phyloP scores from a whole-genome alignment of 2,329 filamentous ascomycete genomes.

The Ceratocystis variospora region DNA sequence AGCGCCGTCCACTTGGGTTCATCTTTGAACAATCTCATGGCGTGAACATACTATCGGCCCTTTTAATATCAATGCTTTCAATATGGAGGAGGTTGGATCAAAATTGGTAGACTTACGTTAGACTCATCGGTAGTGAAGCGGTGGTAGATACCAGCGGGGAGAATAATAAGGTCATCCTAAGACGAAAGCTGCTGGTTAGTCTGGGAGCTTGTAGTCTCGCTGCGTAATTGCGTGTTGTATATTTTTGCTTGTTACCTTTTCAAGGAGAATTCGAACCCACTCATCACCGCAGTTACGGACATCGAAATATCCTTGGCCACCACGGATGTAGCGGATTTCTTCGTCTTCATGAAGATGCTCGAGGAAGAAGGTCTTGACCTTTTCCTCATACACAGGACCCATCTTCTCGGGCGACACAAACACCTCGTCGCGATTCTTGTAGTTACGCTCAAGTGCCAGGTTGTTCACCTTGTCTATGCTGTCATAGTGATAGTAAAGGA shows the following conservation, averaged over 20 bases:
- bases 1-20: slow-evolving; percentile 97
- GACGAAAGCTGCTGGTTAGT: not conserved
- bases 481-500: slow-evolving; percentile 60
- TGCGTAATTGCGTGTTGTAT: no score
- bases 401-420: slow-evolving; percentile 74
- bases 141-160: slow-evolving; percentile 93
- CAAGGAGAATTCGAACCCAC: slow-evolving; percentile 76
- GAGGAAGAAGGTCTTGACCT: slow-evolving; percentile 84
- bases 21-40: slow-evolving; percentile 94
- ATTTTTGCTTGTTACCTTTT: slow-evolving; percentile 43
- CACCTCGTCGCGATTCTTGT: slow-evolving; percentile 92
- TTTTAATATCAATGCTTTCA: not conserved
- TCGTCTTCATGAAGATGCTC: slow-evolving; percentile 98
- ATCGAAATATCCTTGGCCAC: slow-evolving; percentile 84
- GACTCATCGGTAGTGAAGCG: slow-evolving; percentile 87
- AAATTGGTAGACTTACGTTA: slow-evolving; percentile 52
- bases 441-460: slow-evolving; percentile 61
- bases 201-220: not conserved
- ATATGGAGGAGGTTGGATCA: not conserved
- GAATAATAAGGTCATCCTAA: slow-evolving; percentile 69
- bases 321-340: slow-evolving; percentile 89
- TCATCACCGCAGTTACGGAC: slow-evolving; percentile 69
- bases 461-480: slow-evolving; percentile 53
- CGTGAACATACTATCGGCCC: slow-evolving; percentile 66
- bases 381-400: slow-evolving; percentile 78